Conservation (phyloP, 495 filamentous ascomycete species). For the Penicillium cinerascens region DNA sequence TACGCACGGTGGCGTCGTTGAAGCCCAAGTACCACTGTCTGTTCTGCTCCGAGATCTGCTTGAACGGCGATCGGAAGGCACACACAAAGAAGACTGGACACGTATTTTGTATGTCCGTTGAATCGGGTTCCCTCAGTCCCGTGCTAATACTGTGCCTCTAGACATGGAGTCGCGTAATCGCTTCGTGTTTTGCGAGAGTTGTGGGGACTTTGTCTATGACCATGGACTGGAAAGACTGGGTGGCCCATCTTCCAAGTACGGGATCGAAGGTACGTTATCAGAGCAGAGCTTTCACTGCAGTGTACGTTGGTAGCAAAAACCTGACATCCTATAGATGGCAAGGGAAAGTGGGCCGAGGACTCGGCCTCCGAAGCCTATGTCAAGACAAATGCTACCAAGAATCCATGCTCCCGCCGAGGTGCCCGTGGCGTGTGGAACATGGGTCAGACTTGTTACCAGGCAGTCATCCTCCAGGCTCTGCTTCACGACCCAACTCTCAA, state of each 20-base stretch:
- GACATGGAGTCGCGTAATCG: constrained; percentile 81
- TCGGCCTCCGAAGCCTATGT: constrained; percentile 40
- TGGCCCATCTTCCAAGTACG: constrained; percentile 27
- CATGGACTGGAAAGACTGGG: constrained; percentile 70
- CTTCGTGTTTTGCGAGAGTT: constrained; percentile 76
- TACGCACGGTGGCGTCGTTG: constrained; percentile 26
- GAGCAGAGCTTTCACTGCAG: neutral
- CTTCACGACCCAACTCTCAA: constrained; percentile 84
- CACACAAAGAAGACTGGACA: constrained; percentile 44
- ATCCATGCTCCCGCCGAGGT: constrained; percentile 44
- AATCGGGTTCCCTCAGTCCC: neutral
- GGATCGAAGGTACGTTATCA: constrained; percentile 18
- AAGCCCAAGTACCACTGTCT: constrained; percentile 45
- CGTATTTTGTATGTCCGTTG: constrained; percentile 36
- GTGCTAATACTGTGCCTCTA: constrained; percentile 31
- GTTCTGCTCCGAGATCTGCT: constrained; percentile 34
- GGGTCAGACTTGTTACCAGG: constrained; percentile 91
- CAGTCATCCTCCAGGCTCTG: constrained; percentile 81
- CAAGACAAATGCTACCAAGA: constrained; percentile 41
- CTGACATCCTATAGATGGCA: constrained; percentile 16
- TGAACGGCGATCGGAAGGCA: constrained; percentile 31
- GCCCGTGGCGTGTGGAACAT: constrained; percentile 92
- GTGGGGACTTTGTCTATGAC: constrained; percentile 84
- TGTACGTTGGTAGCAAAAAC: neutral
- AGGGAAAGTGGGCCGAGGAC: constrained; percentile 25